phyloP scores from a whole-genome alignment of 495 filamentous ascomycete genomes.

The Aspergillus ostianus region DNA sequence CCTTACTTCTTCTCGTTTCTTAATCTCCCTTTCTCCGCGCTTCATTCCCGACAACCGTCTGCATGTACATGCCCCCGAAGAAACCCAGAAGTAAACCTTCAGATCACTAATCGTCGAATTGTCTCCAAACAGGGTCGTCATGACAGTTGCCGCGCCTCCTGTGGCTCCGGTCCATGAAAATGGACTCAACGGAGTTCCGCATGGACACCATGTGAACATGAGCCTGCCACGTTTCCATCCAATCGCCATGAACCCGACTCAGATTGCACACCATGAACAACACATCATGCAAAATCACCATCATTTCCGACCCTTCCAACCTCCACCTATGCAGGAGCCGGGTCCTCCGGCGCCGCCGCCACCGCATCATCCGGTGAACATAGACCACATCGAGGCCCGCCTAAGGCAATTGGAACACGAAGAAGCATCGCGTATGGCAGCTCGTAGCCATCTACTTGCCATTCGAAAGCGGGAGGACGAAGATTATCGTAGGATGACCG shows the following conservation, averaged over 20 bases:
- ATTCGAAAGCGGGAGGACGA: conserved; percentile 50
- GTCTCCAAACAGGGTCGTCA: conserved; percentile 19
- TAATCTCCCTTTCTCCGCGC: neutral
- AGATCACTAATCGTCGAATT: conserved; percentile 12
- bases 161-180: conserved; percentile 40
- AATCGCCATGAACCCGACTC: conserved; percentile 48
- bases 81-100: conserved; percentile 5
- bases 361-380: conserved; percentile 24
- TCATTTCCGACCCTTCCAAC: conserved; percentile 38
- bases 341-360: conserved; percentile 32
- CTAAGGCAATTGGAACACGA: conserved; percentile 49
- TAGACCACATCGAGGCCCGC: conserved; percentile 47
- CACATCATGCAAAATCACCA: conserved; percentile 40
- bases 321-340: conserved; percentile 36
- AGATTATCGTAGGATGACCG: conserved; percentile 47
- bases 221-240: conserved; percentile 44
- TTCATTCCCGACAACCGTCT: conserved; percentile 1
- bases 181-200: conserved; percentile 32
- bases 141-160: conserved; percentile 43
- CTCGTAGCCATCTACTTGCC: conserved; percentile 42
- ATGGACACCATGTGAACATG: conserved; percentile 34
- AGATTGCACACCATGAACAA: conserved; percentile 36
- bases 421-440: conserved; percentile 44
- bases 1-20: neutral
- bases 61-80: neutral